phyloP scores from a whole-genome alignment of 768 basidiomycete species.

The Boletus pseudo-olivaceus region DNA sequence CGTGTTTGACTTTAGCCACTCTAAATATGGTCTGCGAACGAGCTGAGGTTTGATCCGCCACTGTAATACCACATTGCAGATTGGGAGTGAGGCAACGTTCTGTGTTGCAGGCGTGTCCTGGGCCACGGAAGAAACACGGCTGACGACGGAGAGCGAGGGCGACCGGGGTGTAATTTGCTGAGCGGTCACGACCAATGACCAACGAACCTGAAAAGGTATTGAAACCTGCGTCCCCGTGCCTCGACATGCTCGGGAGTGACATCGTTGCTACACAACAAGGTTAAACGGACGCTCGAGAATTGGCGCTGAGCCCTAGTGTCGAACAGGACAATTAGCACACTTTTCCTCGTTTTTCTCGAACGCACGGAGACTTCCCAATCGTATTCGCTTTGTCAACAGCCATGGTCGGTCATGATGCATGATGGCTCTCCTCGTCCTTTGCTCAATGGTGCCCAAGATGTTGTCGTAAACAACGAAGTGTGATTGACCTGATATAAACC shows the following conservation, averaged over 20 bases:
- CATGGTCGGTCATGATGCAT: not conserved
- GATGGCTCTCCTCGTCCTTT: not conserved
- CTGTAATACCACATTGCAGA: no score
- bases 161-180: not conserved
- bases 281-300: slow-evolving; percentile 4
- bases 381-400: not conserved
- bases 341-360: not conserved
- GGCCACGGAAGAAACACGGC: not conserved
- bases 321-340: slow-evolving; percentile 1
- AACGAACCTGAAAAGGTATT: not conserved
- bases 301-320: slow-evolving; percentile 1
- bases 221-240: not conserved
- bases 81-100: not conserved
- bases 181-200: not conserved
- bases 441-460: not conserved
- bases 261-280: not conserved
- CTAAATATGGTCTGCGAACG: no score
- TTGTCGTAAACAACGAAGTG: no score
- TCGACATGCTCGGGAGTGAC: not conserved
- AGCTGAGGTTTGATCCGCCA: no score
- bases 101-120: not conserved
- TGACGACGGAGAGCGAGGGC: not conserved
- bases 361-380: not conserved
- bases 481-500: not conserved
- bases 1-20: no score